Percentiles rank a stretch among this genome's conserved stretches.
phyloP scores from a whole-genome alignment of 1,284 basidiomycete species.

The Malassezia sp. region DNA sequence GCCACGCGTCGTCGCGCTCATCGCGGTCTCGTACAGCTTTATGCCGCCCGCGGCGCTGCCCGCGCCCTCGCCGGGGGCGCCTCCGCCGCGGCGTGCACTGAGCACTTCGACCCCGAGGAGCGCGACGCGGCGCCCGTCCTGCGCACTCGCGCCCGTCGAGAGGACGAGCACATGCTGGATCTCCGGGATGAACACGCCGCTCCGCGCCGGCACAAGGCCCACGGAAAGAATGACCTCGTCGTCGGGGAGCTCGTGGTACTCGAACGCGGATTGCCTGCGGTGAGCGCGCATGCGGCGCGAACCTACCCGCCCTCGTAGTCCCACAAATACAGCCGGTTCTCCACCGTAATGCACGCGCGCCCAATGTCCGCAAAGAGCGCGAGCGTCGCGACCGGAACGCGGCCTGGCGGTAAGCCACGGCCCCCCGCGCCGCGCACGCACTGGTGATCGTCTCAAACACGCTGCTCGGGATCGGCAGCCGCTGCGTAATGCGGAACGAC shows the following conservation, averaged over 20 bases:
- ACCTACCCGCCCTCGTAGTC: slow-evolving; percentile 81
- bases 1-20: slow-evolving; percentile 62
- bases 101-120: slow-evolving; percentile 67
- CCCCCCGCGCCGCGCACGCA: too few species aligned
- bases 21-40: slow-evolving; percentile 80
- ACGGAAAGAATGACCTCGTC: slow-evolving; percentile 65
- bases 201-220: slow-evolving; percentile 41
- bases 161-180: slow-evolving; percentile 82
- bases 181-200: slow-evolving; percentile 76
- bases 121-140: slow-evolving; percentile 59
- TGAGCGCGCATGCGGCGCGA: slow-evolving; percentile 2
- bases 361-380: slow-evolving; percentile 87
- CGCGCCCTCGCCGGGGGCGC: slow-evolving; percentile 49
- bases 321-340: slow-evolving; percentile 90
- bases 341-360: slow-evolving; percentile 87
- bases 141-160: slow-evolving; percentile 54
- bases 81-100: neutral
- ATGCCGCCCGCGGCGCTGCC: slow-evolving; percentile 55
- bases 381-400: slow-evolving; percentile 32
- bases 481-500: slow-evolving; percentile 28
- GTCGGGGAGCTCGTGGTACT: slow-evolving; percentile 79
- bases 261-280: slow-evolving; percentile 60
- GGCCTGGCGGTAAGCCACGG: too few species aligned
- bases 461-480: slow-evolving; percentile 29
- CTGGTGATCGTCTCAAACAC: slow-evolving; percentile 36